Evolutionary conservation across 1,139 yeast species (phyloP).

Genomic region (Petasospora fabianii): DNA sequence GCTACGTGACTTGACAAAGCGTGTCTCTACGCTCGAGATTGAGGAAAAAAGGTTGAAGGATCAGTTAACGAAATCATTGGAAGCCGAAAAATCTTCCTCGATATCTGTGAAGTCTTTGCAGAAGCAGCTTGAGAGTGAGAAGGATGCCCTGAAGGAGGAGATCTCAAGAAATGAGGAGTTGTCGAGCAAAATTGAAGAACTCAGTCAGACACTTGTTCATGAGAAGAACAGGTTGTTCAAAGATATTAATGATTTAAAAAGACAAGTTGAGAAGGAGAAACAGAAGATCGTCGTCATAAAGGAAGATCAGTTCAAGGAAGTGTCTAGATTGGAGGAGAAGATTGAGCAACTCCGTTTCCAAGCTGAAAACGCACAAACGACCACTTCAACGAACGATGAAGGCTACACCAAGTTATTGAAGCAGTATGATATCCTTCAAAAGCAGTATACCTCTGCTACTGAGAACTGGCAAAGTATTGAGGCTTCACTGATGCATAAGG

Average conservation of each 20-base stretch:
- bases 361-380: constrained; percentile 36
- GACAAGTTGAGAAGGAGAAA: constrained; percentile 30
- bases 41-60: constrained; percentile 24
- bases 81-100: constrained; percentile 28
- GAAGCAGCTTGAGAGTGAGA: constrained; percentile 38
- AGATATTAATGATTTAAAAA: constrained; percentile 28
- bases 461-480: constrained; percentile 70
- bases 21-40: constrained; percentile 35
- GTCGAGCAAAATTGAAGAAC: constrained; percentile 38
- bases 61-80: constrained; percentile 18
- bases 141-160: constrained; percentile 36
- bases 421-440: constrained; percentile 54
- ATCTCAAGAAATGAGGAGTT: constrained; percentile 31
- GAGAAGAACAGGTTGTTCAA: constrained; percentile 36
- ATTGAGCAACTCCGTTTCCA: constrained; percentile 39
- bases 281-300: constrained; percentile 26
- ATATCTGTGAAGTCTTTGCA: constrained; percentile 28
- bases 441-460: constrained; percentile 66
- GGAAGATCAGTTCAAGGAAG: constrained; percentile 43
- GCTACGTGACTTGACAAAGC: constrained; percentile 37
- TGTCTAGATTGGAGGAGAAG: constrained; percentile 37
- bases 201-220: constrained; percentile 38
- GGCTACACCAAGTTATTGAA: constrained; percentile 30
- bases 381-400: constrained; percentile 25
- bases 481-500: constrained; percentile 44